Percentiles rank a stretch among this genome's conserved stretches.
Evolutionary conservation across 306 rosid genomes (phyloP).

Genomic region (Aeschynomene evenia): DNA sequence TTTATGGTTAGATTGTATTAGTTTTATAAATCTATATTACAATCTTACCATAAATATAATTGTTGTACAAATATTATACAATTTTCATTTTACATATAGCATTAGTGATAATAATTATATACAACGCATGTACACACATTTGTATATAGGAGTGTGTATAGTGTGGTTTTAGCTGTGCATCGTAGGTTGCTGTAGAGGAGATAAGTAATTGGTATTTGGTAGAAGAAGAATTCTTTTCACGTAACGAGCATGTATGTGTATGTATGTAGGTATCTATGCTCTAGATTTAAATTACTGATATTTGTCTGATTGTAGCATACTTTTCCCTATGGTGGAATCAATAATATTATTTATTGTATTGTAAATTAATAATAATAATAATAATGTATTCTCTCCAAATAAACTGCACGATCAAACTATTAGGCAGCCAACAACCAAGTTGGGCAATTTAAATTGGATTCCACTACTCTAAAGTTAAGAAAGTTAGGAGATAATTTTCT

Average conservation of each 20-base stretch:
- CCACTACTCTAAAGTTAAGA: no score
- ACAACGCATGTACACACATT: slow-evolving; percentile 23
- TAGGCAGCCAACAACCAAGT: background rate
- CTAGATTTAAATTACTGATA: slow-evolving; percentile 2
- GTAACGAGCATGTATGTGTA: slow-evolving; percentile 26
- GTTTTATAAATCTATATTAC: no score
- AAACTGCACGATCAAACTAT: no score
- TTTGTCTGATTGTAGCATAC: background rate
- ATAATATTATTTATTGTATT: background rate
- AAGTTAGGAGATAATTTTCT: no score
- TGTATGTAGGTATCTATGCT: slow-evolving; percentile 23
- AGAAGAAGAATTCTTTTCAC: slow-evolving; percentile 36
- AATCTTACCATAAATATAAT: no score
- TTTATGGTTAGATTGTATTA: no score
- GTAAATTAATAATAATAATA: background rate
- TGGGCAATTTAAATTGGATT: no score
- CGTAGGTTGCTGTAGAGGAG: slow-evolving; percentile 26
- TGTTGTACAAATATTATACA: no score
- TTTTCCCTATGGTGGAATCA: background rate
- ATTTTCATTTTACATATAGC: no score
- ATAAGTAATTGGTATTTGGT: slow-evolving; percentile 28
- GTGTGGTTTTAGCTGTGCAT: slow-evolving; percentile 31
- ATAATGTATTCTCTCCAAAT: background rate
- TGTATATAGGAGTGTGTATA: slow-evolving; percentile 47
- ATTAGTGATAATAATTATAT: no score